phyloP scores from a whole-genome alignment of 2,329 filamentous ascomycete genomes.

The Chalara sp. region DNA sequence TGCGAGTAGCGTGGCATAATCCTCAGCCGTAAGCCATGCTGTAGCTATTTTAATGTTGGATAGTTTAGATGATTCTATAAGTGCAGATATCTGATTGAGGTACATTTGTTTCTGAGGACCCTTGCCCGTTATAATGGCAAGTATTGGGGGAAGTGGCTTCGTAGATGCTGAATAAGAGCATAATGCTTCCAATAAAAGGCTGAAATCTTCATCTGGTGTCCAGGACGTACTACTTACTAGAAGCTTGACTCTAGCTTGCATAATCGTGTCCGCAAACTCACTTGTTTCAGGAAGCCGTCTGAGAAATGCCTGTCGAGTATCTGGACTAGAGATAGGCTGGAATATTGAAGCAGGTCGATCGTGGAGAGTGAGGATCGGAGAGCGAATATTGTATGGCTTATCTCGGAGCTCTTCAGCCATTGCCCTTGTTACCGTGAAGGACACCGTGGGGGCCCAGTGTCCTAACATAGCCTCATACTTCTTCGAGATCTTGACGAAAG shows the following conservation, averaged over 20 bases:
- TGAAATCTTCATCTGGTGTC: slow-evolving; percentile 96
- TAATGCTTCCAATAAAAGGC: slow-evolving; percentile 75
- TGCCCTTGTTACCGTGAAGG: slow-evolving; percentile 83
- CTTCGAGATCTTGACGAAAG: slow-evolving; percentile 70
- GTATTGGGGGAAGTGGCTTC: slow-evolving; percentile 46
- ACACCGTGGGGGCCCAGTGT: slow-evolving; percentile 57
- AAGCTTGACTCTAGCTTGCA: slow-evolving; percentile 54
- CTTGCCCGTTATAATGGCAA: slow-evolving; percentile 91
- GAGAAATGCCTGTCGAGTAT: slow-evolving; percentile 53
- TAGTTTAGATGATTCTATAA: slow-evolving; percentile 58
- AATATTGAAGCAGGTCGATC: slow-evolving; percentile 83
- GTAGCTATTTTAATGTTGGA: slow-evolving; percentile 67
- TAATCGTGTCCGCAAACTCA: slow-evolving; percentile 50
- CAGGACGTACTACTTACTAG: slow-evolving; percentile 93
- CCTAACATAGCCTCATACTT: slow-evolving; percentile 72
- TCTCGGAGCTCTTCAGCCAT: slow-evolving; percentile 69
- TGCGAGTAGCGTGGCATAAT: slow-evolving; percentile 80
- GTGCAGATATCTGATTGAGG: slow-evolving; percentile 52
- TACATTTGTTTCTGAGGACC: slow-evolving; percentile 79
- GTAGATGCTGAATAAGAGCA: slow-evolving; percentile 60
- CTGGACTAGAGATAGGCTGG: slow-evolving; percentile 51
- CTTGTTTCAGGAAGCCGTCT: slow-evolving; percentile 57
- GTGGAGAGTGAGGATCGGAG: slow-evolving; percentile 66
- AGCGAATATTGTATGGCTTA: slow-evolving; percentile 56
- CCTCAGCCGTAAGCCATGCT: slow-evolving; percentile 75